Evolutionary conservation across 495 filamentous ascomycete species (phyloP), one percentile per base, ranked within the genome.

Genomic region (Talaromyces thailandensis): DNA sequence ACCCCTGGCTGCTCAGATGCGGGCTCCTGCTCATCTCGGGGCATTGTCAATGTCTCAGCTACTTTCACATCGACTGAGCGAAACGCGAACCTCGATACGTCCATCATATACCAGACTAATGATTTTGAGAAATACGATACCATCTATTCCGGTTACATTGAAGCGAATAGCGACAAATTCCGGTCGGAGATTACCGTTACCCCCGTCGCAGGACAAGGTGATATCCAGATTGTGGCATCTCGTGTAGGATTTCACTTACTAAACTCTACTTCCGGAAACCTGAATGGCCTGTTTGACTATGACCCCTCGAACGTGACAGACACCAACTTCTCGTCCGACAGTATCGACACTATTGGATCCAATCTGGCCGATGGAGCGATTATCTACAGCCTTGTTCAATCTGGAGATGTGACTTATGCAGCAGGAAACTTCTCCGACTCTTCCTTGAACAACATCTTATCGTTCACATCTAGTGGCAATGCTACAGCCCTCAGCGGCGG

Each of bases 271-370:
- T 66, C 48, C 4, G 86, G 84, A 65, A 88, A 87, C 25, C 71
- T 99, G 61, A 97, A 97, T 69, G 92, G 92, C 12, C 73, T 99
- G 3, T 99, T 91, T 71, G 94, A 99, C 63, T 97, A 88, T 70
- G 81, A 93, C 62, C 91, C 92, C 26, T 71, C 83, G 53, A 78
- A 79, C 11, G 76, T 75, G 4, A 77, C 88, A 7, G 79, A 86
- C 60, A 79, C 81, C 32, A 81, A 90, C 68, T 85, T 93, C 62
- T 79, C 82, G 14, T 83, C 83, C 35, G 96, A 92, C 6, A 78
- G 81, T 6, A 85, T 96, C 65, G 84, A 93, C 70, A 74, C 80
- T 66, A 88, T 92, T 59, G 91, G 91, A 25, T 79, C 82, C 21
- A 79, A 79, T 52, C 82, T 99, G 48, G 73, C 79, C 14, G 68